These are phyloP conservation scores for Tulasnella sp. DNA, from an alignment of 768 basidiomycete genomes.

Conservation along the genomic window DNA sequence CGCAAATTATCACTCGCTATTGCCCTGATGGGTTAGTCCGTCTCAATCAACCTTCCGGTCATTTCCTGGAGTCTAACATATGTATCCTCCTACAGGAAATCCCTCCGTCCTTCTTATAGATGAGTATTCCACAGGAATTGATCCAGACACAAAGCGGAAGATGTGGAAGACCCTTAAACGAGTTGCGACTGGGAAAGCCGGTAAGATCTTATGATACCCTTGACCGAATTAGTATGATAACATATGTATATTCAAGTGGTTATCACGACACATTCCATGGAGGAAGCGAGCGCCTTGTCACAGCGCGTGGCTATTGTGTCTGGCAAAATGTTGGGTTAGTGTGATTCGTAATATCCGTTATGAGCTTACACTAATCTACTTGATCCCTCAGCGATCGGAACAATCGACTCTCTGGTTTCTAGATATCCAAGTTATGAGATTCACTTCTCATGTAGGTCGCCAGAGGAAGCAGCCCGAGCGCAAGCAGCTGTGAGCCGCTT, in stretches of 20 bases:
- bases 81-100: conserved; percentile 46
- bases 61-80: too few relatives aligned
- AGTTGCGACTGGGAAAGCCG: conserved; percentile 53
- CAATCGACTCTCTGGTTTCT: conserved; percentile 45
- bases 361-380: conserved; percentile 3
- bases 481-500: conserved; percentile 45
- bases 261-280: conserved; percentile 52
- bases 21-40: conserved; percentile 51
- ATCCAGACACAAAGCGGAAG: conserved; percentile 70
- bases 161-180: conserved; percentile 65
- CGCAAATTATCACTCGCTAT: conserved; percentile 65
- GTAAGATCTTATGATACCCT: conserved; percentile 21
- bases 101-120: conserved; percentile 68
- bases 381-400: conserved; percentile 46
- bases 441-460: conserved; percentile 54
- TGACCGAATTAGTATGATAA: neutral
- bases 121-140: conserved; percentile 73
- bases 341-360: conserved; percentile 1
- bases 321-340: conserved; percentile 49
- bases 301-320: conserved; percentile 67
- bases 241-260: neutral
- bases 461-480: conserved; percentile 45
- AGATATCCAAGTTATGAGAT: conserved; percentile 66
- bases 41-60: too few relatives aligned
- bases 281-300: conserved; percentile 67